Evolutionary conservation across 768 basidiomycete genomes (phyloP).

Genomic region (Lactifluus pinguis): DNA sequence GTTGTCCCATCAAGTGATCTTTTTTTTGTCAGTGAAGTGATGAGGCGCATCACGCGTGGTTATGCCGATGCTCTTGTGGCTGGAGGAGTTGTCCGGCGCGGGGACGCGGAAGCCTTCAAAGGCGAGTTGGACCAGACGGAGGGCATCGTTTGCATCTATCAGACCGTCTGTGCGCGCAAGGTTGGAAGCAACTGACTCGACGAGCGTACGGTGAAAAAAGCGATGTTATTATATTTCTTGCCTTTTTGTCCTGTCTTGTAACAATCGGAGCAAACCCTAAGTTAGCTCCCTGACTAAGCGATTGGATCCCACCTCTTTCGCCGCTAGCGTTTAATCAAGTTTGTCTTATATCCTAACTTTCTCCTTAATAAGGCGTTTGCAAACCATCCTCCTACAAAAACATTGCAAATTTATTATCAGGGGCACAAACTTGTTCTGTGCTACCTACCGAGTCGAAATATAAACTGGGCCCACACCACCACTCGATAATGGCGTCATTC

Average conservation of each 20-base stretch:
- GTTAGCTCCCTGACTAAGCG: neutral
- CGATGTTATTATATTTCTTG: neutral
- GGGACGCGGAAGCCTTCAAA: conserved; percentile 8
- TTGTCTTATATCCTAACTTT: neutral
- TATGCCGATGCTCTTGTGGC: conserved; percentile 10
- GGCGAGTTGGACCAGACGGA: neutral
- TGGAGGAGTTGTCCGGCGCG: neutral
- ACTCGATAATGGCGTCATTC: conserved; percentile 26
- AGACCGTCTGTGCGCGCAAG: conserved; percentile 16
- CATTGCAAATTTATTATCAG: neutral
- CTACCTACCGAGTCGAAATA: neutral
- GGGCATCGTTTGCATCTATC: conserved; percentile 10
- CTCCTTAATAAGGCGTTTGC: neutral
- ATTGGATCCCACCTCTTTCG: neutral
- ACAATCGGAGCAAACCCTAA: neutral
- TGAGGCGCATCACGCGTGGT: neutral
- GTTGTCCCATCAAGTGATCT: neutral
- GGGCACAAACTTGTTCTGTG: neutral
- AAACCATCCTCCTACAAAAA: no score
- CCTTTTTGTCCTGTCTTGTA: neutral
- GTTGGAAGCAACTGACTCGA: neutral
- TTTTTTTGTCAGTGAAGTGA: conserved; percentile 1
- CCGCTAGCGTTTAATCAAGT: no score
- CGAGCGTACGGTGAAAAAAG: neutral
- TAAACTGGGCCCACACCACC: neutral